Base-by-base conservation (phyloP, 1,284 basidiomycete genomes). In the Trametes hirsuta region DNA sequence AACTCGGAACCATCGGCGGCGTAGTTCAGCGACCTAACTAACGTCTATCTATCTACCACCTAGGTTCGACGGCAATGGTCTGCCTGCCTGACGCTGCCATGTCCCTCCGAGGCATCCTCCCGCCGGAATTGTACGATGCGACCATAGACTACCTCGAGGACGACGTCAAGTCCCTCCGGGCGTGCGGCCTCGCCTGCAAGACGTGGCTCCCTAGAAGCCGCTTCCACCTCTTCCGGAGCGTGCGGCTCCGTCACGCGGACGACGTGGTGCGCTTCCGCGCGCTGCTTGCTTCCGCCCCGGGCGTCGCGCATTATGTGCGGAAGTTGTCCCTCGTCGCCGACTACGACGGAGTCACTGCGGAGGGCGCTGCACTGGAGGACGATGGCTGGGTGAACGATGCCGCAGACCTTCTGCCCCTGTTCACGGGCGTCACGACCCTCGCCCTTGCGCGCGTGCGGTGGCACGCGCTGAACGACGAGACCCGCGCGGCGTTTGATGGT, bases 131-230 rank as follows among this genome's bases (percentile, higher is more conserved):
- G 46, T 66, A 68, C 47, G 72, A 74, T 56, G 64, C 70, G 63
- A 63, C 70, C 24, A 71, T 74, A 58, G 72, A 74, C 67, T 67
- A 72, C 61, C 66, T 72, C 22, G 71, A 70, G 69, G 68, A 72
- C 59, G 71, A 74, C 59, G 47, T 64, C 36, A 53, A 67, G 34
- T 25, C 71, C 35, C 68, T 74, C 47, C 56, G 62, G 22, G 69
- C 71, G n/a, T 74, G 72, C 65, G 67, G 66, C 56, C 66, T 73
- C 47, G 58, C 62, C 37, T 67, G 66, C 61, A 62, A 65, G 48
- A 55, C 55, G 30, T 69, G 66, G 66, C 62, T 76, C 42, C 72
- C 72, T 50, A 59, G 57, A 62, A 71, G 67, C 58, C 71, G 72
- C 53, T 67, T 69, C 41, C 72, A 74, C 55, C 70, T 72, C 54